These are phyloP conservation scores for Ehretia macrophylla DNA, from an alignment of 257 asterid species.

Conservation along the genomic window DNA sequence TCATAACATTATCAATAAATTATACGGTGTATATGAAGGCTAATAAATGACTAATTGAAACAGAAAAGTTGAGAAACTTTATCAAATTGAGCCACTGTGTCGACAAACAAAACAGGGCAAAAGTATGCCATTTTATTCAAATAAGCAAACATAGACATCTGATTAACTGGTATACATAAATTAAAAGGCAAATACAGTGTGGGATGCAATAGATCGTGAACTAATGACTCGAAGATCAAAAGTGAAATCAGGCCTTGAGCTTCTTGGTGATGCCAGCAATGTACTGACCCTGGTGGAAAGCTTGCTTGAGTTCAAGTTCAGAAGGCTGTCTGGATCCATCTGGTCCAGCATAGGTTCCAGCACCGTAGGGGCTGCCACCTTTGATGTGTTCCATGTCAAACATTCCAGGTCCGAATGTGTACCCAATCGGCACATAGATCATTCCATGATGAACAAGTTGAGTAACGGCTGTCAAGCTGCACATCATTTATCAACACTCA, in stretches of 20 bases:
- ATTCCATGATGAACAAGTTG: slow-evolving; percentile 62
- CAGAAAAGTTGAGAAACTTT: no score
- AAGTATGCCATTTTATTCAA: no score
- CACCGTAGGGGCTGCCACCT: slow-evolving; percentile 37
- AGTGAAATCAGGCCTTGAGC: slow-evolving; percentile 10
- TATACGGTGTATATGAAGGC: no score
- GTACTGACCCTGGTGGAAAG: slow-evolving; percentile 31
- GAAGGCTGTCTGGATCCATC: slow-evolving; percentile 30
- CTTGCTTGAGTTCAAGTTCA: slow-evolving; percentile 21
- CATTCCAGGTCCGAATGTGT: slow-evolving; percentile 60
- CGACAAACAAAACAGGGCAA: no score
- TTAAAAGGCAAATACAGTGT: no score
- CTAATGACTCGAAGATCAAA: no score
- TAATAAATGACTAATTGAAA: no score
- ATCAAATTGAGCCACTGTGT: no score
- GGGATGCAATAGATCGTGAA: no score
- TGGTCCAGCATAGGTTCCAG: slow-evolving; percentile 37
- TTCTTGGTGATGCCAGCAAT: slow-evolving; percentile 29
- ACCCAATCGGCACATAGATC: slow-evolving; percentile 63
- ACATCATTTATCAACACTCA: not conserved
- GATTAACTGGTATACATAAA: no score
- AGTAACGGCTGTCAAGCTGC: slow-evolving; percentile 59
- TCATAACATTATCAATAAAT: no score
- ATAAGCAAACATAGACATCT: no score
- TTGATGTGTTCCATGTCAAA: slow-evolving; percentile 44